A percentile compares a stretch with the other conserved stretches of the same genome.
These are phyloP conservation scores for Moniliophthora roreri DNA, from an alignment of 1,284 basidiomycete species.

Conservation along the genomic window DNA sequence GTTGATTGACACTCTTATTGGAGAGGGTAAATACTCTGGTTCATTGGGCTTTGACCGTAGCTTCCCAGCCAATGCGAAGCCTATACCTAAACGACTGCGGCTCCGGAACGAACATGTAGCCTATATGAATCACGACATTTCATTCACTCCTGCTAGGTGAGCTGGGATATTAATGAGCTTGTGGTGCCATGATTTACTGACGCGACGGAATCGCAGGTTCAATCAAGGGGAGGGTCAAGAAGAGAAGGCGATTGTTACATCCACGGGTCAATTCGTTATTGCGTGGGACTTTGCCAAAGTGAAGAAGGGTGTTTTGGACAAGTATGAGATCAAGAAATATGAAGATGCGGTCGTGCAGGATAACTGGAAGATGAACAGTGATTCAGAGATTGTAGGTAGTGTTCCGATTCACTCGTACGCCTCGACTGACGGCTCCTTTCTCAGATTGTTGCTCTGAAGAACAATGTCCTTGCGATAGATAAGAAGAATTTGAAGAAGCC, in stretches of 20 bases:
- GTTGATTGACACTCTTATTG: constrained; percentile 94
- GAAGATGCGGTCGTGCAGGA: constrained; percentile 95
- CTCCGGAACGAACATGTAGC: constrained; percentile 92
- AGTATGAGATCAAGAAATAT: constrained; percentile 97
- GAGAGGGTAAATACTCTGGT: constrained; percentile 87
- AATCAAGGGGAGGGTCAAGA: constrained; percentile 85
- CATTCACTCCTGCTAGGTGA: constrained; percentile 90
- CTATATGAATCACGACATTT: constrained; percentile 89
- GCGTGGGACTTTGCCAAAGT: constrained; percentile 97
- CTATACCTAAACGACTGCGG: constrained; percentile 87
- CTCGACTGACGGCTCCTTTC: constrained; percentile 10
- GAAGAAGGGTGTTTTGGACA: constrained; percentile 87
- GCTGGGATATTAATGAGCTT: constrained; percentile 14
- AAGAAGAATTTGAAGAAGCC: constrained; percentile 90
- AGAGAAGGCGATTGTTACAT: constrained; percentile 96
- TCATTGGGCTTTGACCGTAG: constrained; percentile 90
- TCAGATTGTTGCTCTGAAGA: constrained; percentile 90
- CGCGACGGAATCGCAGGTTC: constrained; percentile 57
- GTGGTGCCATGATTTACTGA: background rate
- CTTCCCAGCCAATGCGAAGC: constrained; percentile 95
- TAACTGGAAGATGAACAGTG: constrained; percentile 94
- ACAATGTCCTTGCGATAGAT: constrained; percentile 93
- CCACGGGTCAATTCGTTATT: constrained; percentile 92
- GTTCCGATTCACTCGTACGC: constrained; percentile 4
- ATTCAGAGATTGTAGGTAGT: constrained; percentile 86